A percentile compares a stretch with the other conserved stretches of the same genome.
Conservation (phyloP, 192 early-diverging fungal species). For the Pecoramyces ruminantium region DNA sequence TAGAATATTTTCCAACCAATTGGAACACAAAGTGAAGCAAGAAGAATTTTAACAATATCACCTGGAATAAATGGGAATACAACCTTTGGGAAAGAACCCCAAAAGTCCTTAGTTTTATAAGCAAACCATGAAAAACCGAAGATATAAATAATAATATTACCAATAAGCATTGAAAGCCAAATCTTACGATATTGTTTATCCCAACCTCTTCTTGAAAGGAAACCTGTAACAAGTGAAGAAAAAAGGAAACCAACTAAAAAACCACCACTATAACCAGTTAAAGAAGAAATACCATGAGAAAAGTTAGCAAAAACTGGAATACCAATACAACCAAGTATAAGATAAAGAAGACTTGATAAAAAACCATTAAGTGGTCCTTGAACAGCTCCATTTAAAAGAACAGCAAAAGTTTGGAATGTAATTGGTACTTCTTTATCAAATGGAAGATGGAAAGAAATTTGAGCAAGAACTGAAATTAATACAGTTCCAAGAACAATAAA, state of each 20-base stretch:
- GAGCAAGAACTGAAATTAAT: not conserved
- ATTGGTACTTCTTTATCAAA: not conserved
- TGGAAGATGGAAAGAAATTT: not conserved
- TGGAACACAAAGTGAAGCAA: not conserved
- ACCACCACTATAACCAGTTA: not conserved
- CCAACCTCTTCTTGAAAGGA: not conserved
- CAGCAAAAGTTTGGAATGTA: not conserved
- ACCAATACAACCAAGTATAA: not conserved
- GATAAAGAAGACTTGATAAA: not conserved
- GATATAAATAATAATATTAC: not conserved
- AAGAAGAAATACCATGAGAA: not conserved
- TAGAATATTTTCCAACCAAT: not conserved
- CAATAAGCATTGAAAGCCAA: not conserved
- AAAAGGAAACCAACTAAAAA: not conserved
- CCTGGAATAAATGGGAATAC: not conserved
- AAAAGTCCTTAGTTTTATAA: not conserved
- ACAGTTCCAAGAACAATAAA: not conserved
- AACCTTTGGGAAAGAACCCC: not conserved
- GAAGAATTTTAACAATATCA: not conserved
- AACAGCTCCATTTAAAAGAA: not conserved
- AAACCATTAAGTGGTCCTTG: not conserved
- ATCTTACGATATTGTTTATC: not conserved
- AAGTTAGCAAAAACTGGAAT: not conserved
- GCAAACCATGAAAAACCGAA: not conserved
- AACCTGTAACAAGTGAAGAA: not conserved